phyloP scores from a whole-genome alignment of 2,329 filamentous ascomycete genomes.

The Sarocladium kiliense region DNA sequence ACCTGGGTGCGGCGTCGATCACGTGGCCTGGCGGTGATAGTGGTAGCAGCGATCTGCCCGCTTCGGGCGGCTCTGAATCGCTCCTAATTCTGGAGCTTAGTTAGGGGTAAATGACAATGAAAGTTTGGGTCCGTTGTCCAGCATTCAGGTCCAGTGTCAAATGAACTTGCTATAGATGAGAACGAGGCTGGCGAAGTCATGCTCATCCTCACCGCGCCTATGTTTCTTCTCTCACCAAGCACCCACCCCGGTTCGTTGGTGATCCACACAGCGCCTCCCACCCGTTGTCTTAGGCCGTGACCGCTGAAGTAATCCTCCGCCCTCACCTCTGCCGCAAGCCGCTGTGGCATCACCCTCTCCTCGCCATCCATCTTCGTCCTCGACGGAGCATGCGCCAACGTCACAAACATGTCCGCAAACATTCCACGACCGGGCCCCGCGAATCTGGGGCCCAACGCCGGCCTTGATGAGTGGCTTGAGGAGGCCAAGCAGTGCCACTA shows the following conservation, averaged over 20 bases:
- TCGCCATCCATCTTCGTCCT: background rate
- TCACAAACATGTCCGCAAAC: constrained; percentile 31
- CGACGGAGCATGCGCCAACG: constrained; percentile 5
- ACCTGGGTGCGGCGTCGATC: background rate
- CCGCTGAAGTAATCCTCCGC: constrained; percentile 8
- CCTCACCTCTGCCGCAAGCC: background rate
- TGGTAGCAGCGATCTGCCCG: background rate
- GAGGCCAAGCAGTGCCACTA: constrained; percentile 97
- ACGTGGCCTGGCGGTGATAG: background rate
- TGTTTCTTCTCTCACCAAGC: background rate
- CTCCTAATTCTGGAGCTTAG: too few species aligned
- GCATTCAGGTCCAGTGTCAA: too few species aligned
- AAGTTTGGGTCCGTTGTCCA: too few species aligned
- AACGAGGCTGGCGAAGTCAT: too few species aligned
- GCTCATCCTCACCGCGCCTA: too few species aligned
- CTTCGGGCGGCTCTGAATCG: background rate
- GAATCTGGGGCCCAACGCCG: constrained; percentile 74
- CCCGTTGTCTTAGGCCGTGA: background rate
- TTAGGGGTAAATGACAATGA: too few species aligned
- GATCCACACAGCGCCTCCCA: constrained; percentile 2
- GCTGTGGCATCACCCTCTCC: background rate
- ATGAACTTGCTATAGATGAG: too few species aligned
- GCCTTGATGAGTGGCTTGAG: constrained; percentile 92
- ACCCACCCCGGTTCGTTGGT: background rate
- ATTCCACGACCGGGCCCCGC: constrained; percentile 90